Percentiles rank a stretch among this genome's conserved stretches.
These are phyloP conservation scores for Purpureocillium lavendulum DNA, from an alignment of 2,329 filamentous ascomycete genomes.

Conservation along the genomic window DNA sequence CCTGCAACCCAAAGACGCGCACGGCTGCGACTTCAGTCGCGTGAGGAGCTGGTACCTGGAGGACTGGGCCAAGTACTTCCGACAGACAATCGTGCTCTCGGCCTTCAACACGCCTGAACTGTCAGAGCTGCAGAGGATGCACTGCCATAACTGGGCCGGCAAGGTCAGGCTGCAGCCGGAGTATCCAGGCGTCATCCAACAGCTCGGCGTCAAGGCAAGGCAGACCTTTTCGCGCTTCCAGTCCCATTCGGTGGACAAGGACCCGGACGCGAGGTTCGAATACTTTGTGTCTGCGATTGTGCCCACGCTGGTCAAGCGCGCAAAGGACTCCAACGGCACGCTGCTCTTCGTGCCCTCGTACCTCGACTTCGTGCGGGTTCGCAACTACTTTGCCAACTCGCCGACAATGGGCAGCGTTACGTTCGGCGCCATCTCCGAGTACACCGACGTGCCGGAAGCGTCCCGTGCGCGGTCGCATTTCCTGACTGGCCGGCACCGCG, in stretches of 20 bases:
- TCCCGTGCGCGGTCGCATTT: constrained; percentile 84
- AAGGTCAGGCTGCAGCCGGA: constrained; percentile 64
- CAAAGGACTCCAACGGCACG: constrained; percentile 58
- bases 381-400: constrained; percentile 82
- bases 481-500: constrained; percentile 67
- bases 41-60: constrained; percentile 93
- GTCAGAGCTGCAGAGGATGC: constrained; percentile 65
- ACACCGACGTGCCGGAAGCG: constrained; percentile 69
- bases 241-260: constrained; percentile 56
- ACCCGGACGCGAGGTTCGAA: constrained; percentile 83
- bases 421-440: constrained; percentile 81
- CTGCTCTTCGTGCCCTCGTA: constrained; percentile 89
- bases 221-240: constrained; percentile 91
- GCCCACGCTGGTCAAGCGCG: constrained; percentile 61
- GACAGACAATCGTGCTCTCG: constrained; percentile 77
- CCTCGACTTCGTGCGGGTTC: constrained; percentile 86
- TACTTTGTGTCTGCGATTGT: constrained; percentile 82
- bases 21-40: constrained; percentile 88
- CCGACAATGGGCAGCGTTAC: constrained; percentile 40
- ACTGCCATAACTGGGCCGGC: constrained; percentile 75
- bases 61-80: constrained; percentile 67
- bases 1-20: constrained; percentile 76
- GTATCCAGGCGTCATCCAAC: constrained; percentile 65
- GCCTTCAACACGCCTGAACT: constrained; percentile 85
- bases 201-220: constrained; percentile 61